Conservation (phyloP, 2,329 filamentous ascomycete species). For the Fusarium proliferatum region DNA sequence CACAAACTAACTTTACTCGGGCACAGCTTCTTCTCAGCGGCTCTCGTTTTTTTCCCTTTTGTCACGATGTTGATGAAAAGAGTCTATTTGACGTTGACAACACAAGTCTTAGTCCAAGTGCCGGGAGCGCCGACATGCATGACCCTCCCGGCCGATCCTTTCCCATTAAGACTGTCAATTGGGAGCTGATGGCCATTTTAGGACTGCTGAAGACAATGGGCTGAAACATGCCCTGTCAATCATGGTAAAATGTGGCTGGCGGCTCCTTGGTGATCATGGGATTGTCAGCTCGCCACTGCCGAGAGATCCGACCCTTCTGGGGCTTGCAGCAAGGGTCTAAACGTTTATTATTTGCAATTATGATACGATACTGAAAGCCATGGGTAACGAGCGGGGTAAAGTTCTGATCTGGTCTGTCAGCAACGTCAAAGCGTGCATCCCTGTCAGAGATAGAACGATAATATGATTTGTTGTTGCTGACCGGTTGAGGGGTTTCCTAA, state of each 20-base stretch:
- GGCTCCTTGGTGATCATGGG: neutral
- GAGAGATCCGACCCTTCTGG: neutral
- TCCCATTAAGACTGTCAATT: neutral
- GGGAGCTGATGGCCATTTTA: neutral
- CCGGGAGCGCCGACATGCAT: neutral
- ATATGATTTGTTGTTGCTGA: neutral
- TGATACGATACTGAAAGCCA: neutral
- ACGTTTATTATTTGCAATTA: fast-evolving
- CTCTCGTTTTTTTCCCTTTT: fast-evolving
- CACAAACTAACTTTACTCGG: neutral
- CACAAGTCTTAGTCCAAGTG: neutral
- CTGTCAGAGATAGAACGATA: neutral
- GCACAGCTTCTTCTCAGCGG: fast-evolving
- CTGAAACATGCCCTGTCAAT: neutral
- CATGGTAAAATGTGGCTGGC: neutral
- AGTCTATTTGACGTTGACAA: neutral
- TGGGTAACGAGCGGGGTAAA: neutral
- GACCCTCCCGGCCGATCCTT: neutral
- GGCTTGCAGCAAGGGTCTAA: neutral
- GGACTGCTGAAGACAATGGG: neutral
- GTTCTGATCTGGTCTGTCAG: fast-evolving
- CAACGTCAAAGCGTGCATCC: neutral
- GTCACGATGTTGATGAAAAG: fast-evolving
- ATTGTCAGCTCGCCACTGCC: neutral
- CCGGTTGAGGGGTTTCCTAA: neutral